Evolutionary conservation across 2,329 filamentous ascomycete species (phyloP).

Genomic region (Ambrosiella beaveri): DNA sequence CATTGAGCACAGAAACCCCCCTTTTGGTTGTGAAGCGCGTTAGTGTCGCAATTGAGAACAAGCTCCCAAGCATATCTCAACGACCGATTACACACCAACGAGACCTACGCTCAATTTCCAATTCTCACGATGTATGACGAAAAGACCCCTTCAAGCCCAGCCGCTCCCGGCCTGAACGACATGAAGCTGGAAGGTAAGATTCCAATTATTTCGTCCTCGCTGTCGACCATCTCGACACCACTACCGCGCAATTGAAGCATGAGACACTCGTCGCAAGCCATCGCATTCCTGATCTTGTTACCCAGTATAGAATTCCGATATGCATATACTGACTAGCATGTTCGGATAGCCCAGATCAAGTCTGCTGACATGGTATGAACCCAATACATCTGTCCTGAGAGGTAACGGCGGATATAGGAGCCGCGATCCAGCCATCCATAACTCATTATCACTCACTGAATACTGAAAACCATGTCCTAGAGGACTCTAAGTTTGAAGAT

Average conservation of each 20-base stretch:
- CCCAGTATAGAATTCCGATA: background rate
- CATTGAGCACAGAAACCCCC: background rate
- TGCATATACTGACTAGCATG: background rate
- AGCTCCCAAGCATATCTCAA: background rate
- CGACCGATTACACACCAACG: background rate
- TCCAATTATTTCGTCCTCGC: background rate
- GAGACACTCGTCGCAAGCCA: background rate
- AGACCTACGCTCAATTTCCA: background rate
- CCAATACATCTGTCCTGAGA: background rate
- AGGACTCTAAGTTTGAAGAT: no score
- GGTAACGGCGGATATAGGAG: no score
- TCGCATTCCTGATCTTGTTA: background rate
- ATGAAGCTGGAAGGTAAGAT: slow-evolving; percentile 11
- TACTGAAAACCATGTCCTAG: no score
- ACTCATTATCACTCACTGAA: background rate
- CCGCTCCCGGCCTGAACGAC: slow-evolving; percentile 9
- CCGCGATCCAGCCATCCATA: no score
- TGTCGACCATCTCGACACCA: background rate
- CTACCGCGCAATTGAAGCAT: background rate
- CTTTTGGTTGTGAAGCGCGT: background rate
- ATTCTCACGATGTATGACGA: slow-evolving; percentile 8
- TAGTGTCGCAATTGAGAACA: background rate
- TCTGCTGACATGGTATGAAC: slow-evolving; percentile 84
- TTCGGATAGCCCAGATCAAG: slow-evolving; percentile 72
- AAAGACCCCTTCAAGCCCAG: slow-evolving; percentile 10